These are phyloP conservation scores for Tricholoma flavovirens DNA, from an alignment of 768 basidiomycete genomes.

Conservation along the genomic window DNA sequence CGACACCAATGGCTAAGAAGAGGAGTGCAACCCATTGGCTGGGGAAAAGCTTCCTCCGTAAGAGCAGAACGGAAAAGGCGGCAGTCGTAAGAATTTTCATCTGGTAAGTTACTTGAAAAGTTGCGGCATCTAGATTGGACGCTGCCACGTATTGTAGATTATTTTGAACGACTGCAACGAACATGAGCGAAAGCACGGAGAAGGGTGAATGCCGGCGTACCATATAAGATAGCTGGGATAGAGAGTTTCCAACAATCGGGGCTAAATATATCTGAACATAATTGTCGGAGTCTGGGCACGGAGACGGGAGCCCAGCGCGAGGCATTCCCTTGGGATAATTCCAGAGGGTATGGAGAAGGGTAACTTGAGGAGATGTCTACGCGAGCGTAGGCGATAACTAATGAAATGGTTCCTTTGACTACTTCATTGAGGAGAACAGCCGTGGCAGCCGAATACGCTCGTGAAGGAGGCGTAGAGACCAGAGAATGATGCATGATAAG, in stretches of 20 bases:
- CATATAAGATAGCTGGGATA: slow-evolving; percentile 93
- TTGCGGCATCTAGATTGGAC: slow-evolving; percentile 89
- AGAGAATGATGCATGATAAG: slow-evolving; percentile 98
- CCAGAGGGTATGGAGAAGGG: slow-evolving; percentile 15
- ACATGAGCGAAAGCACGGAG: not conserved
- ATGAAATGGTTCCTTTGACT: slow-evolving; percentile 84
- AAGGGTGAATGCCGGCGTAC: slow-evolving; percentile 22
- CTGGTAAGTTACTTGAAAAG: slow-evolving; percentile 95
- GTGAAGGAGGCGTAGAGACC: slow-evolving; percentile 67
- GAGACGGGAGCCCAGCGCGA: slow-evolving; percentile 1
- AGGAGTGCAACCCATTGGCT: slow-evolving; percentile 83
- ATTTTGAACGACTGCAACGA: slow-evolving; percentile 75
- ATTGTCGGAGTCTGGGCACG: slow-evolving; percentile 37
- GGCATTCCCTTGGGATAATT: slow-evolving; percentile 23
- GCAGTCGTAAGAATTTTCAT: slow-evolving; percentile 98
- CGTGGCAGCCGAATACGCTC: slow-evolving; percentile 86
- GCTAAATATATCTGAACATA: slow-evolving; percentile 73
- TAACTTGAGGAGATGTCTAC: slow-evolving; percentile 32
- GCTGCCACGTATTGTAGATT: slow-evolving; percentile 94
- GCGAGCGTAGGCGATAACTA: slow-evolving; percentile 74
- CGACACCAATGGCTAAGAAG: slow-evolving; percentile 84
- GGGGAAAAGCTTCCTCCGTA: slow-evolving; percentile 67
- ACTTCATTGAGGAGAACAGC: slow-evolving; percentile 94
- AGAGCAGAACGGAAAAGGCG: slow-evolving; percentile 76
- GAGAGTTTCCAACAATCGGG: slow-evolving; percentile 96